Evolutionary conservation across 2,329 filamentous ascomycete genomes (phyloP), one percentile per base, ranked within the genome.

Genomic region (Remersonia thermophila): DNA sequence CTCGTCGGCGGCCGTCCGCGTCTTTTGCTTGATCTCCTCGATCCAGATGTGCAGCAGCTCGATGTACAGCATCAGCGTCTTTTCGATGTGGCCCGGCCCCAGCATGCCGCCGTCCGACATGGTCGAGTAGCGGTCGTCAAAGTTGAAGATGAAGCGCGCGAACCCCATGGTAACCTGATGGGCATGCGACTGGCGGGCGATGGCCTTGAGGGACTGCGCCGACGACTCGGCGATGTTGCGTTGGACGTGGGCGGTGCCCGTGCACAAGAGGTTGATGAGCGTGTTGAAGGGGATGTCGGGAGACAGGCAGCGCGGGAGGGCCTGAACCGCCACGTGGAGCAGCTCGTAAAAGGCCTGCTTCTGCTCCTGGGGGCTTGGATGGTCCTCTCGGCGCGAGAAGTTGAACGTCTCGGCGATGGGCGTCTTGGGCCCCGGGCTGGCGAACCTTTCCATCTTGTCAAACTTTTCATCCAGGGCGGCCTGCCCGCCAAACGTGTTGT

Each of bases 71-170:
- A 82, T 80, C 14, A 98, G 60, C 0, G 91, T 98, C 47, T 80
- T 94, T 55, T 98, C 91, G 39, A 98, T 95, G 52, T 98, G 91
- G 4, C 80, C 83, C 25, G 84, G 79, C 0, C 89, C 91, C 16
- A 98, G 75, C 79, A 98, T 91, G 2, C 91, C 91, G 23, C 93
- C 91, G 52, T 98, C 91, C 8, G 87, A 94, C 78, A 96, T 95
- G 23, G 91, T 96, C 1, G 89, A 85, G 56, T 98, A 98, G 16
- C 87, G 78, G 47, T 93, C 87, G 56, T 98, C 93, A 55, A 96
- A 98, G 48, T 91, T 94, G 63, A 98, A 98, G 36, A 98, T 98
- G 59, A 96, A 98, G 17, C 87, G 73, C 27, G 91, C 84, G 59
- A 98, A 98, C 0, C 91, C 89, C 59, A 93, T 94, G 0, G 87